Conservation (phyloP, 768 basidiomycete genomes). For the Cystobasidiopsis lactophilus region DNA sequence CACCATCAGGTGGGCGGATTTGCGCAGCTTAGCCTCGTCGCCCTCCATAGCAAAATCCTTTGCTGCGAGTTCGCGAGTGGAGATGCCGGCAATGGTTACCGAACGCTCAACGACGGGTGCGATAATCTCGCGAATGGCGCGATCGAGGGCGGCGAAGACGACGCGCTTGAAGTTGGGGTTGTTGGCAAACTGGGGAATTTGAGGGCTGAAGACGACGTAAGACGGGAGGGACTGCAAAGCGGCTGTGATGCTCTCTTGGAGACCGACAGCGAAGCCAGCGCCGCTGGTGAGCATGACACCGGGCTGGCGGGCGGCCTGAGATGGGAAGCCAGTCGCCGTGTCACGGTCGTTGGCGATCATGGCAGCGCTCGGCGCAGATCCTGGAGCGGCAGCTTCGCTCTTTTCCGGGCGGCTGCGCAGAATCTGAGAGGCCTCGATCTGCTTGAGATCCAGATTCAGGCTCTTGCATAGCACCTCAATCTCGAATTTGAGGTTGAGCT, state of each 20-base stretch:
- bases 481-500: slow-evolving; percentile 92
- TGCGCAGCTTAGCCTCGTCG: slow-evolving; percentile 71
- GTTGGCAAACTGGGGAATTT: slow-evolving; percentile 46
- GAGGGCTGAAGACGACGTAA: slow-evolving; percentile 53
- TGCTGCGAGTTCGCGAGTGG: slow-evolving; percentile 75
- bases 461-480: slow-evolving; percentile 91
- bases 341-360: slow-evolving; percentile 17
- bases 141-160: slow-evolving; percentile 71
- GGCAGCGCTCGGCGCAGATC: slow-evolving; percentile 25
- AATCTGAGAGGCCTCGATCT: slow-evolving; percentile 60
- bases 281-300: slow-evolving; percentile 5
- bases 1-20: slow-evolving; percentile 86
- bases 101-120: slow-evolving; percentile 92
- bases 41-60: slow-evolving; percentile 91
- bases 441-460: slow-evolving; percentile 63
- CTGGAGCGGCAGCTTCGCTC: slow-evolving; percentile 18
- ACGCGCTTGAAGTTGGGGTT: slow-evolving; percentile 76
- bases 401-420: slow-evolving; percentile 51
- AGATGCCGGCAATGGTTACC: slow-evolving; percentile 94
- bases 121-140: slow-evolving; percentile 92
- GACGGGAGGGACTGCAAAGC: slow-evolving; percentile 49
- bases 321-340: slow-evolving; percentile 2
- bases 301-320: slow-evolving; percentile 2
- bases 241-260: slow-evolving; percentile 23
- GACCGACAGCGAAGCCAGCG: slow-evolving; percentile 20